phyloP scores from a whole-genome alignment of 1,284 basidiomycete species.

The Sphaerobolus stellatus region DNA sequence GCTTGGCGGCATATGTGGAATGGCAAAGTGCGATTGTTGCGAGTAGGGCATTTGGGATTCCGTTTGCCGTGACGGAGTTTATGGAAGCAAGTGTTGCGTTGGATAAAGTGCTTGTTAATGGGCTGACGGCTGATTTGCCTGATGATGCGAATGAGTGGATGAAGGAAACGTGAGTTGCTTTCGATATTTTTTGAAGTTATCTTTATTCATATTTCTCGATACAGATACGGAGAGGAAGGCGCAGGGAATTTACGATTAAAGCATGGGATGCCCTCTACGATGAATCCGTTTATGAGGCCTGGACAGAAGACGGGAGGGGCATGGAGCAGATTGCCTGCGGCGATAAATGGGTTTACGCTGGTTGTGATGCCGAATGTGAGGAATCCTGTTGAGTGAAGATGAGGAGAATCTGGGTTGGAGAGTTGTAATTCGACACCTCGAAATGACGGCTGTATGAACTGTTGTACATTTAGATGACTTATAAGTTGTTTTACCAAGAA shows the following conservation, averaged over 20 bases:
- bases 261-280: slow-evolving; percentile 11
- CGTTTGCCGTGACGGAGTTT: slow-evolving; percentile 43
- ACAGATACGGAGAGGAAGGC: slow-evolving; percentile 7
- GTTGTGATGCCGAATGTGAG: slow-evolving; percentile 22
- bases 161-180: slow-evolving; percentile 1
- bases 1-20: slow-evolving; percentile 34
- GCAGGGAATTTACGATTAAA: neutral
- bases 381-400: too few species aligned
- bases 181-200: neutral
- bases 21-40: slow-evolving; percentile 37
- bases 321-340: slow-evolving; percentile 32
- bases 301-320: slow-evolving; percentile 34
- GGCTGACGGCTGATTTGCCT: slow-evolving; percentile 2
- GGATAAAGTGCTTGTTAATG: neutral
- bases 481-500: too few species aligned
- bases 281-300: slow-evolving; percentile 41
- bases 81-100: slow-evolving; percentile 7
- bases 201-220: neutral
- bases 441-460: too few species aligned
- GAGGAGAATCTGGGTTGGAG: too few species aligned
- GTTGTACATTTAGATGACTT: too few species aligned
- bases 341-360: slow-evolving; percentile 40
- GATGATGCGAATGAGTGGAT: slow-evolving; percentile 36
- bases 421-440: too few species aligned
- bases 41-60: slow-evolving; percentile 24